Percentiles rank a stretch among this genome's conserved stretches.
Conservation (phyloP, 2,329 filamentous ascomycete species). For the Neofusicoccum parvum region DNA sequence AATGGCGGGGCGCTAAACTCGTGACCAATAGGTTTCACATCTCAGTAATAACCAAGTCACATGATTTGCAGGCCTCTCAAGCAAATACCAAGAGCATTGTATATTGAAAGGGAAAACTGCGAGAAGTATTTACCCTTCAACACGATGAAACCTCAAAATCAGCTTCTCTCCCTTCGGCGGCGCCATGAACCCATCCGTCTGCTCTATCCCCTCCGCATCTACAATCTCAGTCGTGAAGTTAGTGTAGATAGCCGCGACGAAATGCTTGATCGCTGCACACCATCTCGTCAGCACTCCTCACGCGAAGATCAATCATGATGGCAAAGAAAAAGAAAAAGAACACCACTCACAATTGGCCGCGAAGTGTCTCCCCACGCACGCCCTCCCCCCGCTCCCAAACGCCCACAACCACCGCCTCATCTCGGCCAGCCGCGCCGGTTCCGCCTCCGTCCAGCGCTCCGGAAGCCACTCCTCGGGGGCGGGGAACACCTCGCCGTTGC, state of each 20-base stretch:
- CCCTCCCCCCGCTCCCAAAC: conserved; percentile 45
- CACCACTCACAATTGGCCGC: conserved; percentile 48
- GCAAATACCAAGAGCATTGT: too few relatives aligned
- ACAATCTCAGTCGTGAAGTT: conserved; percentile 50
- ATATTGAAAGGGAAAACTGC: too few relatives aligned
- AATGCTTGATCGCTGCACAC: conserved; percentile 68
- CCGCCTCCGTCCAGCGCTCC: conserved; percentile 43
- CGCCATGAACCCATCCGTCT: conserved; percentile 41
- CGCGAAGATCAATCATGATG: too few relatives aligned
- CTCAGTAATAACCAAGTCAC: too few relatives aligned
- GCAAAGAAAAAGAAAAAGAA: conserved; percentile 1
- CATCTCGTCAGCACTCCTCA: conserved; percentile 15
- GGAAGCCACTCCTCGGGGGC: conserved; percentile 42
- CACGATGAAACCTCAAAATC: conserved; percentile 21
- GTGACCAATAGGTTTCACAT: too few relatives aligned
- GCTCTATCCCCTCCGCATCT: conserved; percentile 40
- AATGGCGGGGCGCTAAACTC: too few relatives aligned
- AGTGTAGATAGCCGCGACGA: conserved; percentile 69
- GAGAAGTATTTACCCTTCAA: too few relatives aligned
- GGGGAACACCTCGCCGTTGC: conserved; percentile 49
- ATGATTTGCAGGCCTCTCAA: too few relatives aligned
- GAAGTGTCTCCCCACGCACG: conserved; percentile 50
- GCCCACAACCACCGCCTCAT: conserved; percentile 54
- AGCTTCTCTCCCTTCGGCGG: conserved; percentile 37
- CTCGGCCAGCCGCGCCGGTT: conserved; percentile 36